These are phyloP conservation scores for Phoma sp. DNA, from an alignment of 2,329 filamentous ascomycete genomes.

Conservation along the genomic window DNA sequence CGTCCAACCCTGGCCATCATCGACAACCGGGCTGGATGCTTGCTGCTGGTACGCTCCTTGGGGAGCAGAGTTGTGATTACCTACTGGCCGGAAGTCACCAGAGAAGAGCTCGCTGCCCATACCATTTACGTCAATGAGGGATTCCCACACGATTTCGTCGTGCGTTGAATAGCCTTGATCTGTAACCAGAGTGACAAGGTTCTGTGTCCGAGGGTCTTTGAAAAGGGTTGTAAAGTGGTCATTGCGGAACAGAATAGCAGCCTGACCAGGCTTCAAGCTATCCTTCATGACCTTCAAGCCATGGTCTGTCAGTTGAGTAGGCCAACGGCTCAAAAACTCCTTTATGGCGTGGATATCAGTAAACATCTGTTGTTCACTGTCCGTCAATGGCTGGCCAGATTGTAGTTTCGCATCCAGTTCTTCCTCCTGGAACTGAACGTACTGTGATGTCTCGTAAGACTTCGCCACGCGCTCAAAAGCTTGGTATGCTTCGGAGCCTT, in stretches of 20 bases:
- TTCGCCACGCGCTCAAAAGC: slow-evolving; percentile 76
- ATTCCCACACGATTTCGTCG: slow-evolving; percentile 96
- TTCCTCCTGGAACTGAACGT: slow-evolving; percentile 85
- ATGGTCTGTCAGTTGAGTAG: slow-evolving; percentile 84
- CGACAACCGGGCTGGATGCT: slow-evolving; percentile 36
- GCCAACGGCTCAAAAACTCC: slow-evolving; percentile 76
- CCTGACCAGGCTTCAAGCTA: slow-evolving; percentile 74
- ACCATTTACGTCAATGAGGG: slow-evolving; percentile 84
- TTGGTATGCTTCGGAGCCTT: slow-evolving; percentile 67
- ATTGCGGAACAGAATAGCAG: slow-evolving; percentile 94
- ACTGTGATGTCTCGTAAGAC: slow-evolving; percentile 91
- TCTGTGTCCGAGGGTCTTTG: slow-evolving; percentile 77
- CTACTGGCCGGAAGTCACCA: slow-evolving; percentile 87
- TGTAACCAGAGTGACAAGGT: slow-evolving; percentile 84
- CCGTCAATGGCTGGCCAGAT: slow-evolving; percentile 63
- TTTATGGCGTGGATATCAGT: slow-evolving; percentile 87
- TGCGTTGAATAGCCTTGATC: slow-evolving; percentile 89
- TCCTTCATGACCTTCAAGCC: slow-evolving; percentile 77
- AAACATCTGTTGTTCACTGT: slow-evolving; percentile 78
- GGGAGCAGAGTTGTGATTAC: slow-evolving; percentile 54
- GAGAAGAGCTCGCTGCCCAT: slow-evolving; percentile 83
- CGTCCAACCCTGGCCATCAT: slow-evolving; percentile 60
- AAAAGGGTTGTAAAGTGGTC: slow-evolving; percentile 97
- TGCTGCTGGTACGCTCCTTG: slow-evolving; percentile 36
- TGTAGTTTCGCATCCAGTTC: slow-evolving; percentile 82